A percentile compares a stretch with the other conserved stretches of the same genome.
Conservation (phyloP, 2,329 filamentous ascomycete genomes). For the Sporothrix luriei region DNA sequence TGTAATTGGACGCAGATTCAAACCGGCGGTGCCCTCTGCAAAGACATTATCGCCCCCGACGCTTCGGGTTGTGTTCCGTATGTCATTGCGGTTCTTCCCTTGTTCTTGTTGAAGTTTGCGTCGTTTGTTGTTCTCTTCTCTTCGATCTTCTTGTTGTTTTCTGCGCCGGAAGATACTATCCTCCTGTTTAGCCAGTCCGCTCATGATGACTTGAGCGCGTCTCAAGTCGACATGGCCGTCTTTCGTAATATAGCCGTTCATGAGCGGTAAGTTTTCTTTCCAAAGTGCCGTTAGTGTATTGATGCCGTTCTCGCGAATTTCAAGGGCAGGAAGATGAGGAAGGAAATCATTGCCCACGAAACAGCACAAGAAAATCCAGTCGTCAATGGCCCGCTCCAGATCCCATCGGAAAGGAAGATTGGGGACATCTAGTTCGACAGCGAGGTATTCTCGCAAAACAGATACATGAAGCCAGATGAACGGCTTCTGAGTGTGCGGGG, state of each 20-base stretch:
- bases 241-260: conserved; percentile 96
- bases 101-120: conserved; percentile 74
- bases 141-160: conserved; percentile 81
- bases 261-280: conserved; percentile 85
- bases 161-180: conserved; percentile 88
- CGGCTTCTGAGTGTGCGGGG: conserved; percentile 72
- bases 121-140: conserved; percentile 76
- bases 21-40: conserved; percentile 34
- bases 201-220: conserved; percentile 82
- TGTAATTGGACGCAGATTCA: conserved; percentile 45
- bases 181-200: conserved; percentile 88
- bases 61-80: conserved; percentile 12
- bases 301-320: conserved; percentile 96
- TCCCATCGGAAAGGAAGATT: conserved; percentile 86
- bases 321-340: conserved; percentile 93
- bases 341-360: conserved; percentile 99
- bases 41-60: conserved; percentile 35
- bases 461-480: conserved; percentile 98
- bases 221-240: conserved; percentile 89
- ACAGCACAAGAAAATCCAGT: conserved; percentile 99
- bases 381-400: conserved; percentile 89
- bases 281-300: conserved; percentile 96
- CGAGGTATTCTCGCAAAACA: conserved; percentile 88
- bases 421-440: conserved; percentile 82
- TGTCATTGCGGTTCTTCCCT: conserved; percentile 14